A percentile compares a stretch with the other conserved stretches of the same genome.
Conservation (phyloP, 2,329 filamentous ascomycete species). For the Fusarium transvaalense region DNA sequence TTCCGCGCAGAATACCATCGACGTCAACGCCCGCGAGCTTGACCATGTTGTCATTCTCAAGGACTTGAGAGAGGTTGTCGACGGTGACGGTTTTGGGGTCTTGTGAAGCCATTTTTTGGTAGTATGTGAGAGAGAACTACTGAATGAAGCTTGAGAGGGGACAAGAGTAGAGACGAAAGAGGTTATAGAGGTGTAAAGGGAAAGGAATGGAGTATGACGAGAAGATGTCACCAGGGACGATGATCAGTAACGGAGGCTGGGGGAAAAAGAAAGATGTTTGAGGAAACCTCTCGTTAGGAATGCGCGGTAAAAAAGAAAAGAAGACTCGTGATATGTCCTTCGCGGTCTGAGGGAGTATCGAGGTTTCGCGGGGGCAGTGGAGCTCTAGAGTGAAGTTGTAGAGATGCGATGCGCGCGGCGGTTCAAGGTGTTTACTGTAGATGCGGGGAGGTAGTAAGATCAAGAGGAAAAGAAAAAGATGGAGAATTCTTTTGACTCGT, state of each 20-base stretch:
- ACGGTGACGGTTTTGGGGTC: constrained; percentile 71
- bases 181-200: background rate
- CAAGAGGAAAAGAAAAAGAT: background rate
- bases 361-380: constrained; percentile 1
- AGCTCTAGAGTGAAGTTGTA: background rate
- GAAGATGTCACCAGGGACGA: background rate
- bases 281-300: background rate
- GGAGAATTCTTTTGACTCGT: too few species aligned
- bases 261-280: background rate
- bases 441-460: constrained; percentile 1
- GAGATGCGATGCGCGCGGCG: constrained; percentile 18
- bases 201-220: constrained; percentile 7
- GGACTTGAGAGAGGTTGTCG: constrained; percentile 73
- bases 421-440: background rate
- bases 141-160: constrained; percentile 13
- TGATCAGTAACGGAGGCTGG: background rate
- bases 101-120: constrained; percentile 47
- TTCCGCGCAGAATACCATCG: constrained; percentile 88
- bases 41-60: constrained; percentile 79
- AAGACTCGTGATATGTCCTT: background rate
- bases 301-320: background rate
- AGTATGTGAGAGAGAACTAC: constrained; percentile 1
- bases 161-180: background rate
- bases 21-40: constrained; percentile 91
- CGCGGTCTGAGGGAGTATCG: background rate